phyloP scores from a whole-genome alignment of 2,329 filamentous ascomycete genomes.

The Pseudogymnoascus sp. region DNA sequence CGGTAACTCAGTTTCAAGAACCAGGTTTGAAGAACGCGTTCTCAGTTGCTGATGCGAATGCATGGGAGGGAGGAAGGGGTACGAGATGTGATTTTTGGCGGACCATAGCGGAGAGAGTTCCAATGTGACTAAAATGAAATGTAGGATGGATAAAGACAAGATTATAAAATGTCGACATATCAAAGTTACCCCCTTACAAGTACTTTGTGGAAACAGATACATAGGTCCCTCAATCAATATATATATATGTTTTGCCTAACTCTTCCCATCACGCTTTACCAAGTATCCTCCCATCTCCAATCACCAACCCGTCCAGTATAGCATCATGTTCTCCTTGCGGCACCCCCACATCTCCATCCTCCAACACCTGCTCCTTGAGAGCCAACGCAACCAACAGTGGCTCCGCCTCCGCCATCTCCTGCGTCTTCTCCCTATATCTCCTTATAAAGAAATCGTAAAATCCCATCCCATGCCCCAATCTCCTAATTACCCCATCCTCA shows the following conservation, averaged over 20 bases:
- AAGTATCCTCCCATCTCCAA: conserved; percentile 59
- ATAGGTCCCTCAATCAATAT: no score
- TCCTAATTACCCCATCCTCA: conserved; percentile 52
- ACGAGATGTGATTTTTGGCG: conserved; percentile 13
- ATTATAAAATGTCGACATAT: no score
- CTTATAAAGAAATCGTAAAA: conserved; percentile 94
- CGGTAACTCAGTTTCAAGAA: conserved; percentile 14
- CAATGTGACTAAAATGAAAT: no score
- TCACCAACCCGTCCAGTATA: conserved; percentile 67
- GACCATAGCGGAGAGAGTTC: neutral
- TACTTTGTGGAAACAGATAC: no score
- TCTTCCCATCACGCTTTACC: neutral
- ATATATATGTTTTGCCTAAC: no score
- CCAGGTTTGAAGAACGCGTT: conserved; percentile 15
- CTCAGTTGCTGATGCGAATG: conserved; percentile 1
- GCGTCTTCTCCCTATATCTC: conserved; percentile 49
- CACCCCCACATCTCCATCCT: conserved; percentile 50
- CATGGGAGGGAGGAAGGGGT: conserved; percentile 13
- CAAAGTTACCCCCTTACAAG: no score
- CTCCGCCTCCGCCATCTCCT: conserved; percentile 54
- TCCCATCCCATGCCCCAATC: conserved; percentile 88
- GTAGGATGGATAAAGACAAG: no score
- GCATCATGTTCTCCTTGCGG: conserved; percentile 72
- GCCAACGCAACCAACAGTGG: conserved; percentile 66
- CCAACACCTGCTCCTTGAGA: conserved; percentile 76